Evolutionary conservation across 1,284 basidiomycete genomes (phyloP).

Genomic region (Neolentinus lepideus): DNA sequence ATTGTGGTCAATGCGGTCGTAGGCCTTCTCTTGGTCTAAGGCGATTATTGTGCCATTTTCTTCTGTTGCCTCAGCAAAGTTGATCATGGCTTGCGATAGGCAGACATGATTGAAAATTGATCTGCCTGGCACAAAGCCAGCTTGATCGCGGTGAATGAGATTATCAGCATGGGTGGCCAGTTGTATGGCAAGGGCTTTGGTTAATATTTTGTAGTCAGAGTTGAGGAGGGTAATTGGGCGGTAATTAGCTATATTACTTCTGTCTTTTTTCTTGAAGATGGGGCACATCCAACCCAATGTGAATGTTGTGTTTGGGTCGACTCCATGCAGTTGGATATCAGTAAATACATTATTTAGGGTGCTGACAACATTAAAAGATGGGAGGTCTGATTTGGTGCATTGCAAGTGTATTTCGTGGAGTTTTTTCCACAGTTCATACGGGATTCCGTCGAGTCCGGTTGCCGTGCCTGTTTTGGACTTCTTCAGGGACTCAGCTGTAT

Average conservation of each 20-base stretch:
- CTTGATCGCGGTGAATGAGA: conserved; percentile 19
- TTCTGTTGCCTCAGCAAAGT: conserved; percentile 16
- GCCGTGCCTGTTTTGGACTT: conserved; percentile 3
- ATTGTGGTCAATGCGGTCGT: conserved; percentile 21
- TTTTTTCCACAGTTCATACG: conserved; percentile 9
- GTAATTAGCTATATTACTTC: conserved; percentile 20
- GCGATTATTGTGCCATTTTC: conserved; percentile 18
- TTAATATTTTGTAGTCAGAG: conserved; percentile 23
- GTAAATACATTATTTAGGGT: conserved; percentile 10
- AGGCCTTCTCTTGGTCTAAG: conserved; percentile 27
- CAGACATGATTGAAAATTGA: conserved; percentile 17
- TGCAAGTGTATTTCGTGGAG: not conserved
- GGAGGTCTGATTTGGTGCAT: not conserved
- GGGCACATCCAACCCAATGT: conserved; percentile 26
- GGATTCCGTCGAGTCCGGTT: conserved; percentile 9
- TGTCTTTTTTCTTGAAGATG: conserved; percentile 26
- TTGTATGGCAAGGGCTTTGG: conserved; percentile 12
- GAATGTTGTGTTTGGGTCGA: conserved; percentile 13
- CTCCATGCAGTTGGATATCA: conserved; percentile 9
- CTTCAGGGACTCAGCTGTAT: not conserved
- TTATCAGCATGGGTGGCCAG: conserved; percentile 9
- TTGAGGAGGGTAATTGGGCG: conserved; percentile 26
- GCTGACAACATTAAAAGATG: conserved; percentile 6
- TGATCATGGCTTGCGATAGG: conserved; percentile 14
- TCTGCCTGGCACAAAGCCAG: conserved; percentile 20